Conservation (phyloP, 83 land plant species). For the Larix sibirica region DNA sequence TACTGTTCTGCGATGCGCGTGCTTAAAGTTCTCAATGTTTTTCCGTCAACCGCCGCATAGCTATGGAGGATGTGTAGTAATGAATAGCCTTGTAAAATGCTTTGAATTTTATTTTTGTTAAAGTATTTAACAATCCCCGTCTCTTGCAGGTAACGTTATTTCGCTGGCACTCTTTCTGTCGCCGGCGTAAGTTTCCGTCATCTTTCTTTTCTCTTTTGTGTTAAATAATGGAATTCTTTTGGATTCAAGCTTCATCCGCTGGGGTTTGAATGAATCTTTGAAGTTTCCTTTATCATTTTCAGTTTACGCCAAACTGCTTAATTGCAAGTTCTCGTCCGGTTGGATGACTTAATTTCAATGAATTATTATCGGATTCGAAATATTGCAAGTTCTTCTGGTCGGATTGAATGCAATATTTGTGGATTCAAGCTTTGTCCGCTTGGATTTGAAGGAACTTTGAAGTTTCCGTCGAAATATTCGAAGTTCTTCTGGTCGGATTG, state of each 20-base stretch:
- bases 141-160: slow-evolving; percentile 48
- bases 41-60: too few species aligned
- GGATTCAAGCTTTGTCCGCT: too few species aligned
- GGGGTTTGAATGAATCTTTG: not conserved
- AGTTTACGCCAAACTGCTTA: not conserved
- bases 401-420: not conserved
- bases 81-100: too few species aligned
- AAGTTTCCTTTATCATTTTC: not conserved
- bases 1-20: too few species aligned
- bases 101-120: too few species aligned
- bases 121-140: not conserved
- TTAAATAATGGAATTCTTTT: not conserved
- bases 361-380: not conserved
- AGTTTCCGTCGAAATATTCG: not conserved
- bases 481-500: not conserved
- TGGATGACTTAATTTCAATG: not conserved
- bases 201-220: not conserved
- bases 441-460: too few species aligned
- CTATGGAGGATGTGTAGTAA: too few species aligned
- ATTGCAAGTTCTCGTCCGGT: not conserved
- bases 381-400: not conserved
- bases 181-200: slow-evolving; percentile 29
- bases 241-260: not conserved
- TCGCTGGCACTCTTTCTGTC: slow-evolving; percentile 47
- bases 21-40: too few species aligned